Evolutionary conservation across 768 basidiomycete species (phyloP).

Genomic region (Pleurotus ostreatus): DNA sequence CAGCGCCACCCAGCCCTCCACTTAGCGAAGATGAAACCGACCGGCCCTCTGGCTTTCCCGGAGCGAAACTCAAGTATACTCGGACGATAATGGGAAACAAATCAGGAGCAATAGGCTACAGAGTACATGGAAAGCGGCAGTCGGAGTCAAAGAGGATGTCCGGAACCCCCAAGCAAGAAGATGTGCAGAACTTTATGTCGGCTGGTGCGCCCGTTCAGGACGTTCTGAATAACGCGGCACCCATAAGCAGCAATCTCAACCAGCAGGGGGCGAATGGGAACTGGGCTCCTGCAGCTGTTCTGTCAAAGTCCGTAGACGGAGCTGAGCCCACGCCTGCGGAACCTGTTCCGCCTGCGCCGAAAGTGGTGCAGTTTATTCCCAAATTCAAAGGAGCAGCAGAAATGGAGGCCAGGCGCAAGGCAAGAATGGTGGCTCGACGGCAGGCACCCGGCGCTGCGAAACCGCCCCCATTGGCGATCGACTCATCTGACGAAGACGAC

Average conservation of each 20-base stretch:
- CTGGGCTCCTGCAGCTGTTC: constrained; percentile 25
- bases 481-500: constrained; percentile 37
- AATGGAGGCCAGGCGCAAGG: constrained; percentile 71
- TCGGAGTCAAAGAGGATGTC: constrained; percentile 51
- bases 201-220: constrained; percentile 29
- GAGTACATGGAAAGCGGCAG: constrained; percentile 62
- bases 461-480: constrained; percentile 23
- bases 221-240: constrained; percentile 24
- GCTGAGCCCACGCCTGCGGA: neutral
- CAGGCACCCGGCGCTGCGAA: constrained; percentile 31
- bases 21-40: constrained; percentile 66
- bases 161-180: constrained; percentile 26
- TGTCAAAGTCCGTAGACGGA: neutral
- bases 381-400: constrained; percentile 83
- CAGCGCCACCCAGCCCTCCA: constrained; percentile 64
- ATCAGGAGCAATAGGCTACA: constrained; percentile 70
- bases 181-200: constrained; percentile 32
- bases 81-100: constrained; percentile 84
- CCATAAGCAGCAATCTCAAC: constrained; percentile 24
- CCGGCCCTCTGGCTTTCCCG: constrained; percentile 42
- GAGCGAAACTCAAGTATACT: constrained; percentile 68
- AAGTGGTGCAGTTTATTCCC: constrained; percentile 62
- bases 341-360: constrained; percentile 33
- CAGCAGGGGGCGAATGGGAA: constrained; percentile 21
- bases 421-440: constrained; percentile 63